phyloP scores from a whole-genome alignment of 2,329 filamentous ascomycete genomes.

The Ophiostoma australiae region DNA sequence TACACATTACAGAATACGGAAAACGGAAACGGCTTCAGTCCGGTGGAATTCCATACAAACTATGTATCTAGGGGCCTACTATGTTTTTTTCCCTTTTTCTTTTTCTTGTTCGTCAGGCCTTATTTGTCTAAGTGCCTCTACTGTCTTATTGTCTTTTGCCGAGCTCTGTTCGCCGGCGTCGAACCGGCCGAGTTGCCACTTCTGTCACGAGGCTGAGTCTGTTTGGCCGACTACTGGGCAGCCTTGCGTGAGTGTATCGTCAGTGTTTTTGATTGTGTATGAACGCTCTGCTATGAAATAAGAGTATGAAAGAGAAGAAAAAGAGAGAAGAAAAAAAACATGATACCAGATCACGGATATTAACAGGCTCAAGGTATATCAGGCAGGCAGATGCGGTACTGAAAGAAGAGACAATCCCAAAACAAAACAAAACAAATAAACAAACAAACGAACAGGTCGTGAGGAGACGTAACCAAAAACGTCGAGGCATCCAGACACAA shows the following conservation, averaged over 20 bases:
- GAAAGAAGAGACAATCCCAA: not conserved
- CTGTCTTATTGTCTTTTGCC: too few relatives aligned
- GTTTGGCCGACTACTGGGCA: not conserved
- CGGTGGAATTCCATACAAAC: not conserved
- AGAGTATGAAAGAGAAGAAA: not conserved
- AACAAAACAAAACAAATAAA: slow-evolving; percentile 8
- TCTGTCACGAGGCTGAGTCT: not conserved
- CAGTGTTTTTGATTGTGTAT: not conserved
- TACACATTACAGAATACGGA: not conserved
- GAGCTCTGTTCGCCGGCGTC: not conserved
- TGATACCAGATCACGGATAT: slow-evolving; percentile 13
- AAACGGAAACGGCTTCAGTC: not conserved
- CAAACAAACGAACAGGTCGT: not conserved
- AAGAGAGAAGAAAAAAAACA: not conserved
- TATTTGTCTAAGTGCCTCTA: too few relatives aligned
- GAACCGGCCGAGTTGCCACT: not conserved
- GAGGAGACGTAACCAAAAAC: slow-evolving; percentile 6
- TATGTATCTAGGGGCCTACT: too few relatives aligned
- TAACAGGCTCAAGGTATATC: slow-evolving; percentile 5
- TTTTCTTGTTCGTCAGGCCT: too few relatives aligned
- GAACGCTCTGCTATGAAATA: not conserved
- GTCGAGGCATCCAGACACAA: not conserved
- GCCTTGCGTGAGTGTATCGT: not conserved
- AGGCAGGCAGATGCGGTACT: not conserved
- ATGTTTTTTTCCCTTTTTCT: too few relatives aligned